Percentiles rank a stretch among this genome's conserved stretches.
Evolutionary conservation across 192 early-diverging fungal genomes (phyloP).

Genomic region (Backusella mclennaniae): DNA sequence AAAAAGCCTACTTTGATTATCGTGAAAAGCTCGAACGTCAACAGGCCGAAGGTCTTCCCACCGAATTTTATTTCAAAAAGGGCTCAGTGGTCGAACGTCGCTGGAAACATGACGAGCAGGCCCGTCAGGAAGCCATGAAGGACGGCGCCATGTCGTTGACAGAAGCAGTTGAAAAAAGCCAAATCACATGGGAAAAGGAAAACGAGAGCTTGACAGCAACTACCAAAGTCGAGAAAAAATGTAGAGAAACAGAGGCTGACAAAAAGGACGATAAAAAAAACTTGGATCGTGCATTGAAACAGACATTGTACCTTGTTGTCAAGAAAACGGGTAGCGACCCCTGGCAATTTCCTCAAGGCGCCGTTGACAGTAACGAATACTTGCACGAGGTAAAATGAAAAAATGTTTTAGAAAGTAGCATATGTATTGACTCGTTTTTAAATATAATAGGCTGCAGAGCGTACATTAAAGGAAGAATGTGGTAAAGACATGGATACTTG

Average conservation of each 20-base stretch:
- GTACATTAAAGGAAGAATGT: constrained; percentile 67
- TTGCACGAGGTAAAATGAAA: constrained; percentile 57
- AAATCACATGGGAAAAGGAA: constrained; percentile 6
- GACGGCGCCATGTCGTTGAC: constrained; percentile 11
- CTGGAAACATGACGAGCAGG: constrained; percentile 53
- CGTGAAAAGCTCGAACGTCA: constrained; percentile 57
- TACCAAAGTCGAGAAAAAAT: constrained; percentile 51
- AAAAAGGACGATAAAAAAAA: constrained; percentile 59
- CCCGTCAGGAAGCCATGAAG: constrained; percentile 27
- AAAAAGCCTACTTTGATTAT: constrained; percentile 68
- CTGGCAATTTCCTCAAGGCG: constrained; percentile 77
- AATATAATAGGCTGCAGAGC: constrained; percentile 62
- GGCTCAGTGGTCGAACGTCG: constrained; percentile 66
- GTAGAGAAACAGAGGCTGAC: constrained; percentile 65
- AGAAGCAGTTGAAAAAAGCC: constrained; percentile 12
- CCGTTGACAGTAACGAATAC: constrained; percentile 62
- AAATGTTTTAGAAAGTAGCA: too few relatives aligned
- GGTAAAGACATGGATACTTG: constrained; percentile 79
- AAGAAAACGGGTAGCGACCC: constrained; percentile 46
- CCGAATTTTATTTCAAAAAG: constrained; percentile 79
- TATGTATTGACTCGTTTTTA: neutral
- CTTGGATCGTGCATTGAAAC: constrained; percentile 73
- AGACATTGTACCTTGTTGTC: constrained; percentile 82
- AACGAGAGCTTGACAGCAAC: neutral
- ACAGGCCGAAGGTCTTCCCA: constrained; percentile 54